These are phyloP conservation scores for Cladosporium cucumerinum DNA, from an alignment of 2,329 filamentous ascomycete genomes.

Conservation along the genomic window DNA sequence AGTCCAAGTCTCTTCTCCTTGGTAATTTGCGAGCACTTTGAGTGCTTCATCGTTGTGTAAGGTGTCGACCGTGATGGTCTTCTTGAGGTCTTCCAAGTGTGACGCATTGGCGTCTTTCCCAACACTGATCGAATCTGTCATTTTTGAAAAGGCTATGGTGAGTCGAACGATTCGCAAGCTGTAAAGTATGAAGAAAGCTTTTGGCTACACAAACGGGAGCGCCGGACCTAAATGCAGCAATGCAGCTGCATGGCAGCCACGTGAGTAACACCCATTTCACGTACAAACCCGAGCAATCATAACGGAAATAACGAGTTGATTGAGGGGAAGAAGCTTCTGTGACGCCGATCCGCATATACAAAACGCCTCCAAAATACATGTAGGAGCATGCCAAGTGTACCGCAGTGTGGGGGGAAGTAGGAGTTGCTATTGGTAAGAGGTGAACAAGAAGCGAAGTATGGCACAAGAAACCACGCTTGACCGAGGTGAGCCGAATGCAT, in stretches of 20 bases:
- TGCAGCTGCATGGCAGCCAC: constrained; percentile 8
- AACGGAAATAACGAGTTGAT: constrained; percentile 3
- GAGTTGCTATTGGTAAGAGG: not conserved
- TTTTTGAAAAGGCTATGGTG: not conserved
- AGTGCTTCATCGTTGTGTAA: constrained; percentile 21
- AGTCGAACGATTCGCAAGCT: not conserved
- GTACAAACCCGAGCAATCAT: too few relatives aligned
- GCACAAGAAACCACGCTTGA: not conserved
- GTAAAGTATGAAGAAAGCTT: not conserved
- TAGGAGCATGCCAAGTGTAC: constrained; percentile 8
- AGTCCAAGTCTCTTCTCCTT: constrained; percentile 37
- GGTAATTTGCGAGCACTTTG: constrained; percentile 21
- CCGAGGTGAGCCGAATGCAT: not conserved
- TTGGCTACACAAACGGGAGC: not conserved
- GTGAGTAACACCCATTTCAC: not conserved
- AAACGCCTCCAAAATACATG: not conserved
- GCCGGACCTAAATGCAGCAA: not conserved
- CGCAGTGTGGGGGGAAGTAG: constrained; percentile 1
- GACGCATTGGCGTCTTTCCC: constrained; percentile 4
- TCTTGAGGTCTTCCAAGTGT: constrained; percentile 18
- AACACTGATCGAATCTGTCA: not conserved
- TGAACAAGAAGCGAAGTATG: not conserved
- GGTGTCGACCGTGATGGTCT: constrained; percentile 20
- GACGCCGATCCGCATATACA: constrained; percentile 10
- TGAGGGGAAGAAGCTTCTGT: constrained; percentile 14